Conservation (phyloP, 208 protist species). For the Leishmania tropica region DNA sequence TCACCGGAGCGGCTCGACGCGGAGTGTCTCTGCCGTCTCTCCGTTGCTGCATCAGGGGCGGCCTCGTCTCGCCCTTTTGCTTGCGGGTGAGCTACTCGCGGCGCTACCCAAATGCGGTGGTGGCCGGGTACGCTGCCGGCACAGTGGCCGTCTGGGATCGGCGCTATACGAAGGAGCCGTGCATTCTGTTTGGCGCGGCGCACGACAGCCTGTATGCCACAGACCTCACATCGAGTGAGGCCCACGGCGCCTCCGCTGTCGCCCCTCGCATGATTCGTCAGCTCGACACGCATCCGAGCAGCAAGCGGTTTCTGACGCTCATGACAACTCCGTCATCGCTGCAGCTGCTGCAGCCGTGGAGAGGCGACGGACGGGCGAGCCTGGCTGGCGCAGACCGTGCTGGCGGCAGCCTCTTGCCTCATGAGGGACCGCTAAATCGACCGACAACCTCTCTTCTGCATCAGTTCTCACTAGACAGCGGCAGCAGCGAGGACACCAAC, state of each 20-base stretch:
- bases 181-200: constrained; percentile 20
- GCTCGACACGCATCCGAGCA: constrained; percentile 57
- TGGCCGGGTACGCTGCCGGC: constrained; percentile 61
- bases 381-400: neutral
- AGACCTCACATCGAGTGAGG: neutral
- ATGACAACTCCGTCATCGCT: constrained; percentile 52
- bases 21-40: constrained; percentile 34
- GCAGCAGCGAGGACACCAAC: neutral
- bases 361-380: neutral
- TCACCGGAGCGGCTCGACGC: constrained; percentile 35
- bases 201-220: neutral
- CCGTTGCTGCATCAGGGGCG: constrained; percentile 6
- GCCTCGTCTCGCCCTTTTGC: constrained; percentile 25
- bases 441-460: constrained; percentile 1
- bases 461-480: neutral
- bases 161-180: constrained; percentile 28
- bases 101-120: constrained; percentile 66
- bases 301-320: constrained; percentile 48
- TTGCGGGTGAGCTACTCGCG: constrained; percentile 52
- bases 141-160: constrained; percentile 50
- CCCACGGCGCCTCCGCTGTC: neutral
- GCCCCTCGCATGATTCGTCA: constrained; percentile 24
- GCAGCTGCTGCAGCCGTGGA: constrained; percentile 30
- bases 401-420: neutral
- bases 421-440: neutral